A percentile compares a stretch with the other conserved stretches of the same genome.
These are phyloP conservation scores for Discostella stelligeroides DNA, from an alignment of 108 stramenopile species.

Conservation along the genomic window DNA sequence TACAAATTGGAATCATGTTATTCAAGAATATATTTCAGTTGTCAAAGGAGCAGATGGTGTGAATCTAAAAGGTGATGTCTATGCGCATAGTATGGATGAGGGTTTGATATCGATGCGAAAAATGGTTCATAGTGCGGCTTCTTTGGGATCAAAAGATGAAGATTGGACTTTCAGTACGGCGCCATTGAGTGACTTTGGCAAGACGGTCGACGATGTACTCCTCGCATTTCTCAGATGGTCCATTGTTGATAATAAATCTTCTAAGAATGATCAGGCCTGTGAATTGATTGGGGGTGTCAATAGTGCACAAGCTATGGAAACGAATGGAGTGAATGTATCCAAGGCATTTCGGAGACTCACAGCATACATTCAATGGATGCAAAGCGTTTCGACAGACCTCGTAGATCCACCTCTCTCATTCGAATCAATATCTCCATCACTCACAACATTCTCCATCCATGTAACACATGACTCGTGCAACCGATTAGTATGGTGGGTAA, in stretches of 20 bases:
- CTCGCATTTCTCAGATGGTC: conserved; percentile 54
- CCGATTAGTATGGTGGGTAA: conserved; percentile 66
- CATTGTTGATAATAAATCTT: conserved; percentile 40
- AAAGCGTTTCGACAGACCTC: conserved; percentile 55
- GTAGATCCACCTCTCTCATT: conserved; percentile 51
- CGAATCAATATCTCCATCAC: conserved; percentile 41
- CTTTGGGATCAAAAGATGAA: conserved; percentile 36
- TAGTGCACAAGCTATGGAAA: conserved; percentile 12
- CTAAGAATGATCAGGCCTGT: conserved; percentile 35
- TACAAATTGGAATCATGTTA: conserved; percentile 48
- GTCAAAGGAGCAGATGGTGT: conserved; percentile 45
- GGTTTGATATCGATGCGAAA: conserved; percentile 26
- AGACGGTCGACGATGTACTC: conserved; percentile 50
- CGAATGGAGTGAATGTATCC: conserved; percentile 56
- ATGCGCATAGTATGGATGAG: conserved; percentile 27
- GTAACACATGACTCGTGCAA: conserved; percentile 49
- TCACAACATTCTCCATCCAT: conserved; percentile 52
- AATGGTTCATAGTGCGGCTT: conserved; percentile 32
- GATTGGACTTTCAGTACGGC: conserved; percentile 42
- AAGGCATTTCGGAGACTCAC: conserved; percentile 71
- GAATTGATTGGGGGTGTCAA: conserved; percentile 42
- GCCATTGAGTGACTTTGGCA: conserved; percentile 46
- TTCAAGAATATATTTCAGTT: conserved; percentile 44
- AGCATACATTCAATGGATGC: conserved; percentile 68
- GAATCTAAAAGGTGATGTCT: conserved; percentile 40